Percentiles rank a stretch among this genome's conserved stretches.
Evolutionary conservation across 768 basidiomycete genomes (phyloP).

Genomic region (Steccherinum ochraceum): DNA sequence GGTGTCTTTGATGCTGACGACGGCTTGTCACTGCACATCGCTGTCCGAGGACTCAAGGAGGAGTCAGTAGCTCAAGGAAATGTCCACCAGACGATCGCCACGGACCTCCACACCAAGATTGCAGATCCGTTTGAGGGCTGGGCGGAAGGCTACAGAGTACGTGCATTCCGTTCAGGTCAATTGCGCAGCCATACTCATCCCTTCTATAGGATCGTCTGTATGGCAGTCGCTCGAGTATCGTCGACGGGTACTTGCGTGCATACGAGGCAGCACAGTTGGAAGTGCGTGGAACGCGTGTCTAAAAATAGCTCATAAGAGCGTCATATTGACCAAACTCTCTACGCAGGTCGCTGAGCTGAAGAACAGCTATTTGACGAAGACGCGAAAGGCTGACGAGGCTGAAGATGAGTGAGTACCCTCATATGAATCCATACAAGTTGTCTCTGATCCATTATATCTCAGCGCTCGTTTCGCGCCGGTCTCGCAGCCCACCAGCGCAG

Average conservation of each 20-base stretch:
- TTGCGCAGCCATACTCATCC: neutral
- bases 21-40: slow-evolving; percentile 74
- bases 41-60: slow-evolving; percentile 73
- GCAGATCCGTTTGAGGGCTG: slow-evolving; percentile 77
- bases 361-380: slow-evolving; percentile 70
- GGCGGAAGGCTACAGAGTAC: slow-evolving; percentile 69
- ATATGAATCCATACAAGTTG: slow-evolving; percentile 6
- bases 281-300: slow-evolving; percentile 33
- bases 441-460: slow-evolving; percentile 12
- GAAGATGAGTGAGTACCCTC: slow-evolving; percentile 77
- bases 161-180: slow-evolving; percentile 2
- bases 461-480: slow-evolving; percentile 89
- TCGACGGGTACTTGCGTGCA: slow-evolving; percentile 34
- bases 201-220: slow-evolving; percentile 8
- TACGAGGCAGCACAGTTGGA: slow-evolving; percentile 69
- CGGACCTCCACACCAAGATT: slow-evolving; percentile 70
- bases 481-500: slow-evolving; percentile 40
- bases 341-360: slow-evolving; percentile 56
- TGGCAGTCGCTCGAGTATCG: slow-evolving; percentile 9
- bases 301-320: neutral
- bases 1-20: slow-evolving; percentile 75
- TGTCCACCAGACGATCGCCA: slow-evolving; percentile 62
- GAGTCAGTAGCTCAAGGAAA: slow-evolving; percentile 71
- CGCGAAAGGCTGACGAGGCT: slow-evolving; percentile 81
- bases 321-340: slow-evolving; percentile 1